phyloP scores from a whole-genome alignment of 1,284 basidiomycete genomes.

The Ganoderma multipileum region DNA sequence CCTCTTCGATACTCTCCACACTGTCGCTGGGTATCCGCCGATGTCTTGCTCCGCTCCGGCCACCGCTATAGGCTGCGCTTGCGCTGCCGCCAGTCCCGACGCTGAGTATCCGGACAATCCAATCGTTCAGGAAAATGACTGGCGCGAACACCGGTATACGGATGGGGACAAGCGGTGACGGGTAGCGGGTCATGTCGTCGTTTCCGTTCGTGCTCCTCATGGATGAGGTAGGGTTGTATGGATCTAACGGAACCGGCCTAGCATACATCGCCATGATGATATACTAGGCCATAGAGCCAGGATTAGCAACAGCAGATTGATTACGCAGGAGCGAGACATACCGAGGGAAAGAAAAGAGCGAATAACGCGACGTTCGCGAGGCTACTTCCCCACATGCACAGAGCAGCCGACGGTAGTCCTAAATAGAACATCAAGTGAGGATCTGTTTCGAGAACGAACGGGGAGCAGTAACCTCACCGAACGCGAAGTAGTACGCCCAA shows the following conservation, averaged over 20 bases:
- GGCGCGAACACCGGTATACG: constrained; percentile 76
- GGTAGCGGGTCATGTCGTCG: constrained; percentile 57
- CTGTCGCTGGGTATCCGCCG: constrained; percentile 45
- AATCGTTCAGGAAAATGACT: constrained; percentile 79
- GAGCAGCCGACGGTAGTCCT: constrained; percentile 69
- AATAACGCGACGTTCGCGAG: constrained; percentile 82
- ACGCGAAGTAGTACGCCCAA: constrained; percentile 86
- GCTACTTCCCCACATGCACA: constrained; percentile 74
- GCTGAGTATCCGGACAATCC: constrained; percentile 67
- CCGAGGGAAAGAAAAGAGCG: constrained; percentile 78
- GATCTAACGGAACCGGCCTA: constrained; percentile 68
- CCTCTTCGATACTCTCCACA: constrained; percentile 61
- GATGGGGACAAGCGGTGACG: constrained; percentile 79
- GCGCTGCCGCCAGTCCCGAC: constrained; percentile 45
- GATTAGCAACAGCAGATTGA: background rate
- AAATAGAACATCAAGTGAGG: background rate
- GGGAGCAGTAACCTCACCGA: constrained; percentile 55
- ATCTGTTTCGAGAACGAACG: background rate
- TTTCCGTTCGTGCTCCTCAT: constrained; percentile 33
- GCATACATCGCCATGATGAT: constrained; percentile 82
- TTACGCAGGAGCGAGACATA: constrained; percentile 41
- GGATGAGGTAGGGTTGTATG: constrained; percentile 64
- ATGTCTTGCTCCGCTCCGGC: constrained; percentile 19
- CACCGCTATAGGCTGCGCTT: constrained; percentile 10
- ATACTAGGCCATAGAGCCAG: constrained; percentile 51